These are phyloP conservation scores for Ambrosia trifida DNA, from an alignment of 129 eudicot genomes.

Conservation along the genomic window DNA sequence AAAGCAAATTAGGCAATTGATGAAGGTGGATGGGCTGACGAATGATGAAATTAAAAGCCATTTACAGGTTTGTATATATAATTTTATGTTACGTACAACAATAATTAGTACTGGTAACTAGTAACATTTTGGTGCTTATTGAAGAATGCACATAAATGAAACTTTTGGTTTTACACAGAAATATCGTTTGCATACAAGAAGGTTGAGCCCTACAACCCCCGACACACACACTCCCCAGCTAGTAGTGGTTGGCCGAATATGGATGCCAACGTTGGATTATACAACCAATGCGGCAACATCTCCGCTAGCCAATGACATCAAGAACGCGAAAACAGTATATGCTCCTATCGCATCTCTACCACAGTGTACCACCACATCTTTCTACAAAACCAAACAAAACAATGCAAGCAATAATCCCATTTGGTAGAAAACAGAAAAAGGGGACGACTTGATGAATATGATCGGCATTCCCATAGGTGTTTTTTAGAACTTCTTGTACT, in stretches of 20 bases:
- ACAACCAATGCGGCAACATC: constrained; percentile 30
- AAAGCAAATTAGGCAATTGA: constrained; percentile 88
- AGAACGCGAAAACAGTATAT: constrained; percentile 41
- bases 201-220: constrained; percentile 50
- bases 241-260: constrained; percentile 88
- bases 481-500: neutral
- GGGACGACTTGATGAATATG: neutral
- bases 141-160: constrained; percentile 12
- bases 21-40: constrained; percentile 96
- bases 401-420: constrained; percentile 17
- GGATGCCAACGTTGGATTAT: constrained; percentile 85
- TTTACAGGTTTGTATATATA: constrained; percentile 63
- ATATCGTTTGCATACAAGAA: constrained; percentile 80
- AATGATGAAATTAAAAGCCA: constrained; percentile 98
- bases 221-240: constrained; percentile 60
- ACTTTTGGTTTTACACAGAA: constrained; percentile 44
- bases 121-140: neutral
- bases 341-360: constrained; percentile 58
- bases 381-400: constrained; percentile 34
- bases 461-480: neutral
- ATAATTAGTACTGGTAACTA: neutral
- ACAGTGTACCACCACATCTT: constrained; percentile 30
- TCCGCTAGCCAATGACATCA: constrained; percentile 27
- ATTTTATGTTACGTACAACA: neutral
- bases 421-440: neutral